These are phyloP conservation scores for Paspalum notatum DNA, from an alignment of 176 grass and related monocot species.

Conservation along the genomic window DNA sequence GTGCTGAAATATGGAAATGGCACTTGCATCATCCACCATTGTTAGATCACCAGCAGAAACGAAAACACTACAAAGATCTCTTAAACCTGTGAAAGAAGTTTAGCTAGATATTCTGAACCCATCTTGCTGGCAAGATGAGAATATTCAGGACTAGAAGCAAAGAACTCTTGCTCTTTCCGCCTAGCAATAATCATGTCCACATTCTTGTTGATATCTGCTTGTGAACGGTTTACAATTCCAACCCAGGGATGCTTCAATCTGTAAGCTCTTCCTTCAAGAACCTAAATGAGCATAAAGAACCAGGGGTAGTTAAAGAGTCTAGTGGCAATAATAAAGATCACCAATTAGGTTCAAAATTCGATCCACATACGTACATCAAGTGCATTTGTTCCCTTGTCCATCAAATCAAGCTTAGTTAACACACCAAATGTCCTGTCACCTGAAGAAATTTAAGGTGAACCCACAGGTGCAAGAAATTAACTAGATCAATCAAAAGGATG, in stretches of 20 bases:
- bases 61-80: conserved; percentile 17
- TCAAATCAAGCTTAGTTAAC: conserved; percentile 88
- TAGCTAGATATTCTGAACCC: conserved; percentile 92
- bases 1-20: conserved; percentile 59
- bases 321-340: background rate
- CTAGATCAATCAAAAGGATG: conserved; percentile 32
- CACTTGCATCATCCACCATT: conserved; percentile 34
- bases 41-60: background rate
- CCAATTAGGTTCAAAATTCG: background rate
- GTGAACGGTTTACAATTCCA: conserved; percentile 91
- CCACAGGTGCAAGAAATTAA: conserved; percentile 13
- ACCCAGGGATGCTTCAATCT: conserved; percentile 88
- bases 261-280: conserved; percentile 89
- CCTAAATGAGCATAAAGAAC: conserved; percentile 43
- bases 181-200: conserved; percentile 82
- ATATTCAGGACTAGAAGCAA: conserved; percentile 79
- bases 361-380: conserved; percentile 59
- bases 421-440: conserved; percentile 90
- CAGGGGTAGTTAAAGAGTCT: background rate
- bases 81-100: conserved; percentile 80
- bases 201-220: conserved; percentile 90
- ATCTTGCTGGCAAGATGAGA: conserved; percentile 83
- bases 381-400: conserved; percentile 90
- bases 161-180: conserved; percentile 80
- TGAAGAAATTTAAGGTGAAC: conserved; percentile 43